phyloP scores from a whole-genome alignment of 371 early-diverging fungal genomes.

The Batkoa obscura region DNA sequence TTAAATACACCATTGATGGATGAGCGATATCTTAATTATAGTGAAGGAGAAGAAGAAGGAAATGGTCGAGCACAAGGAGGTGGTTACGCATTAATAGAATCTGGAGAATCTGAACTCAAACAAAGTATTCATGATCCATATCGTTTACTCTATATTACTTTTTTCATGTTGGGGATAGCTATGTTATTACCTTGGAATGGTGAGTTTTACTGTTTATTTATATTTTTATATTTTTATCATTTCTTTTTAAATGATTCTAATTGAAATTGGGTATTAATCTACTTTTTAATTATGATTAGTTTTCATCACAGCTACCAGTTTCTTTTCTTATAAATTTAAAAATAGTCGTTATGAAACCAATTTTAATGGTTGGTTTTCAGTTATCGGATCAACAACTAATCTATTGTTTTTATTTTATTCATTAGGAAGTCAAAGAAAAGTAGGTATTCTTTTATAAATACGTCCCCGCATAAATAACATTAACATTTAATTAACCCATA shows the following conservation, averaged over 20 bases:
- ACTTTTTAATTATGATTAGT: conserved; percentile 15
- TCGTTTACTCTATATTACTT: no score
- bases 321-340: conserved; percentile 37
- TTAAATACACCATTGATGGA: no score
- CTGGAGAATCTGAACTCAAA: no score
- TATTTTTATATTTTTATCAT: no score
- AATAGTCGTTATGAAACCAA: conserved; percentile 32
- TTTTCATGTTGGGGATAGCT: conserved; percentile 47
- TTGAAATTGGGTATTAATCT: neutral
- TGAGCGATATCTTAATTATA: no score
- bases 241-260: no score
- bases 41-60: no score
- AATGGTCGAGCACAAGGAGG: no score
- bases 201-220: no score
- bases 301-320: conserved; percentile 57
- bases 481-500: neutral
- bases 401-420: conserved; percentile 28
- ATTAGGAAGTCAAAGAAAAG: conserved; percentile 37
- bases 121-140: no score
- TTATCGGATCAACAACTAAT: conserved; percentile 36
- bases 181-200: conserved; percentile 69
- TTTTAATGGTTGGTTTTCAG: conserved; percentile 61
- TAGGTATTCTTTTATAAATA: conserved; percentile 11
- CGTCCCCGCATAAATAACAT: neutral
- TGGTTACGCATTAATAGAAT: no score